These are phyloP conservation scores for Puccinia hordei DNA, from an alignment of 1,284 basidiomycete genomes.

Conservation along the genomic window DNA sequence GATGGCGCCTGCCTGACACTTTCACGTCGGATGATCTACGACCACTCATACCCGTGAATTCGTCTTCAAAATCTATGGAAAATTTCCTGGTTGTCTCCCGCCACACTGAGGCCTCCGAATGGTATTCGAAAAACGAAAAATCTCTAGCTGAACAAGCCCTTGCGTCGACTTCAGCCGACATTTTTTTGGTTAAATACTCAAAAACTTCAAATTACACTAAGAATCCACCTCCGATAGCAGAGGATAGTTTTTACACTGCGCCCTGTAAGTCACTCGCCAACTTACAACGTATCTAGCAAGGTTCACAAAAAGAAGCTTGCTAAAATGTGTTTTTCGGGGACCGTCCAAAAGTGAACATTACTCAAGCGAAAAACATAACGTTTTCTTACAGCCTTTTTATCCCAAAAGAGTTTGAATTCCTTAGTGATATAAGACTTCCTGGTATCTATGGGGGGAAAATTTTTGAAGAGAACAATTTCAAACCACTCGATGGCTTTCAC, in stretches of 20 bases:
- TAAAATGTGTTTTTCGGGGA: neutral
- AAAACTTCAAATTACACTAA: no score
- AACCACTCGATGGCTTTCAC: neutral
- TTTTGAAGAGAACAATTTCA: neutral
- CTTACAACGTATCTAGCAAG: neutral
- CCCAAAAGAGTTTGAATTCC: constrained; percentile 15
- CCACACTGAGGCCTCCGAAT: neutral
- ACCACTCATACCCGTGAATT: neutral
- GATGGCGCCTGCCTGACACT: neutral
- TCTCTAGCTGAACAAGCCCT: neutral
- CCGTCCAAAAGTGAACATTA: neutral
- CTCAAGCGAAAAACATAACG: constrained; percentile 4
- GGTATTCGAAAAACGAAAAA: neutral
- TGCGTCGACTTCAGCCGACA: neutral
- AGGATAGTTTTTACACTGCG: neutral
- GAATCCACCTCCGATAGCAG: neutral
- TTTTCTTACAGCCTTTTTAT: constrained; percentile 19
- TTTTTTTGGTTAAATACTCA: neutral
- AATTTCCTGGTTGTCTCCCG: neutral
- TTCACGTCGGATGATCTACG: constrained; percentile 5
- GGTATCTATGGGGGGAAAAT: constrained; percentile 17
- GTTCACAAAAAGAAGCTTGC: neutral
- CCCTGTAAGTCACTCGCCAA: neutral
- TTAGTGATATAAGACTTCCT: neutral
- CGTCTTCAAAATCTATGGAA: neutral